Evolutionary conservation across 768 basidiomycete genomes (phyloP).

Genomic region (Suillus paluster): DNA sequence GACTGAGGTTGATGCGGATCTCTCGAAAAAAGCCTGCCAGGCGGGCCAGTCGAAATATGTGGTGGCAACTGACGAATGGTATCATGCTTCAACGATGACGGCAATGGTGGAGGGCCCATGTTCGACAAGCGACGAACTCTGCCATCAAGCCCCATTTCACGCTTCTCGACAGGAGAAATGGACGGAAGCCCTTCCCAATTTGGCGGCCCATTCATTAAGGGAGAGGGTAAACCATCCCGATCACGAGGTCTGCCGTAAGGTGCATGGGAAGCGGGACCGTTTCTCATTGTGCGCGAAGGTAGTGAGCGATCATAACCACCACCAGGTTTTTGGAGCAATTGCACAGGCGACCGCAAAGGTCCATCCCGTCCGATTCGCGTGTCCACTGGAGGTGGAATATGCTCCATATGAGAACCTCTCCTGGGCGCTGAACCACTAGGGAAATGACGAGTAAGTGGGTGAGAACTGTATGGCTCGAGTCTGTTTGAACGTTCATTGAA

Average conservation of each 20-base stretch:
- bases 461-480: slow-evolving; percentile 78
- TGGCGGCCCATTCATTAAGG: slow-evolving; percentile 31
- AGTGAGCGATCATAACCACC: slow-evolving; percentile 11
- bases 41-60: slow-evolving; percentile 46
- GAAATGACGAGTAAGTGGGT: slow-evolving; percentile 47
- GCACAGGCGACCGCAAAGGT: slow-evolving; percentile 45
- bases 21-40: slow-evolving; percentile 46
- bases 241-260: slow-evolving; percentile 11
- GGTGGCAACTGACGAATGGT: slow-evolving; percentile 59
- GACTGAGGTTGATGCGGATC: slow-evolving; percentile 45
- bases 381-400: slow-evolving; percentile 42
- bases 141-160: slow-evolving; percentile 23
- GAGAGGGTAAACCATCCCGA: slow-evolving; percentile 44
- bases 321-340: slow-evolving; percentile 63
- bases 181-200: slow-evolving; percentile 16
- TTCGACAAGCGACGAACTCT: slow-evolving; percentile 45
- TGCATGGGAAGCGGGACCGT: background rate
- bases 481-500: slow-evolving; percentile 95
- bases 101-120: slow-evolving; percentile 60
- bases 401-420: slow-evolving; percentile 51
- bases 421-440: slow-evolving; percentile 34
- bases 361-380: slow-evolving; percentile 50
- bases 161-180: slow-evolving; percentile 37
- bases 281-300: background rate
- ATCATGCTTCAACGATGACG: slow-evolving; percentile 43